phyloP scores from a whole-genome alignment of 345 rosid genomes.

The Eucalyptus polybractea region DNA sequence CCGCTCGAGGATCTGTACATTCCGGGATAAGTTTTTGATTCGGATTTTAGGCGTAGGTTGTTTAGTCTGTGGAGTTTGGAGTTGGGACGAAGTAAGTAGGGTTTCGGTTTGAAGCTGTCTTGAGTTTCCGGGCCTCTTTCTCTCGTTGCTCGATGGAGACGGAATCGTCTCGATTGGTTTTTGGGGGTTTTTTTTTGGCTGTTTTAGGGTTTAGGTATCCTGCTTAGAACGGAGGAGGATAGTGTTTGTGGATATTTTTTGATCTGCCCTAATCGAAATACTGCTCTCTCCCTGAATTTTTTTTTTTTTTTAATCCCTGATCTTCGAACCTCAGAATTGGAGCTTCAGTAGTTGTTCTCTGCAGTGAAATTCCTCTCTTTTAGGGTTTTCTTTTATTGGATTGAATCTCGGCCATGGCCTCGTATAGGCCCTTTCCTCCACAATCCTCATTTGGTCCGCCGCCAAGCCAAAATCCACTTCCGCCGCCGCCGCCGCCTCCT shows the following conservation, averaged over 20 bases:
- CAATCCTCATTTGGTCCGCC: slow-evolving; percentile 21
- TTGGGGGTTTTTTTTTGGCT: not conserved
- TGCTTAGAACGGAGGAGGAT: not conserved
- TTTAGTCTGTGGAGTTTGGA: not conserved
- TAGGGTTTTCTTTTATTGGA: not conserved
- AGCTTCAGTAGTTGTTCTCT: not conserved
- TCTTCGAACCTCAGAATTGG: not conserved
- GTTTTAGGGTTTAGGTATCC: not conserved
- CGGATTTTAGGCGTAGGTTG: not conserved
- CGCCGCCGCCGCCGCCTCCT: slow-evolving; percentile 10
- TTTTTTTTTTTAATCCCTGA: not conserved
- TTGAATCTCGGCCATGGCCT: slow-evolving; percentile 11
- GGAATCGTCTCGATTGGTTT: not conserved
- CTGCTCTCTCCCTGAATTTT: not conserved
- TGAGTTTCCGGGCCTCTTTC: not conserved
- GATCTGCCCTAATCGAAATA: not conserved
- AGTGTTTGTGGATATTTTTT: not conserved
- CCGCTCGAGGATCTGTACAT: not conserved
- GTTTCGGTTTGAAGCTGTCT: not conserved
- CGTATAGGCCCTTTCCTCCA: slow-evolving; percentile 37
- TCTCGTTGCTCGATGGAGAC: not conserved
- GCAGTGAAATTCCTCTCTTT: not conserved
- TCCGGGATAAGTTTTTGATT: not conserved
- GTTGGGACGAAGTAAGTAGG: not conserved
- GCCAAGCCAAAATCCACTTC: slow-evolving; percentile 7